Percentiles rank a stretch among this genome's conserved stretches.
Conservation (phyloP, 1,284 basidiomycete genomes). For the Bjerkandera adusta region DNA sequence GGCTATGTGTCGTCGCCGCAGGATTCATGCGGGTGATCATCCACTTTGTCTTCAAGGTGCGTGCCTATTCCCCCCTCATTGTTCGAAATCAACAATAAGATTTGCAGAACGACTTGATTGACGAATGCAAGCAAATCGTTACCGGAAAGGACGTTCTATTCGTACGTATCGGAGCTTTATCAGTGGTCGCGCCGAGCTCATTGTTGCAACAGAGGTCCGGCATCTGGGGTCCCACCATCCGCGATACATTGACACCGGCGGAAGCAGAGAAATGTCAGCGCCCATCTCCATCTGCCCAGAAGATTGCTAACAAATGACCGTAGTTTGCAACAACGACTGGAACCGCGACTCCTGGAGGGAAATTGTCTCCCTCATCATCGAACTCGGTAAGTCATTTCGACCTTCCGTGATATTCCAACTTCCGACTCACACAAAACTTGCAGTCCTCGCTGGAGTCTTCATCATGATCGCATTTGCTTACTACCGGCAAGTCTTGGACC, state of each 20-base stretch:
- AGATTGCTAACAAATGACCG: slow-evolving; percentile 3
- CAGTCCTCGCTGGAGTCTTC: slow-evolving; percentile 58
- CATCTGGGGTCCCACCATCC: slow-evolving; percentile 43
- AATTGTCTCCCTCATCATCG: slow-evolving; percentile 58
- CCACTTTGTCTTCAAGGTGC: slow-evolving; percentile 69
- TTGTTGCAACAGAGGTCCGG: slow-evolving; percentile 28
- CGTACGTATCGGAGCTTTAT: slow-evolving; percentile 17
- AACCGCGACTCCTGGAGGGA: slow-evolving; percentile 57
- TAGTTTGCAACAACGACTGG: slow-evolving; percentile 59
- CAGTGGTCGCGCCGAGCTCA: background rate
- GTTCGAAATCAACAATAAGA: background rate
- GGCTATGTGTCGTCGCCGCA: slow-evolving; percentile 50
- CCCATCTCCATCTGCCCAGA: background rate
- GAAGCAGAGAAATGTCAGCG: slow-evolving; percentile 49
- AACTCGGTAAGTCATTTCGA: slow-evolving; percentile 36
- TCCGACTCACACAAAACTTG: slow-evolving; percentile 13
- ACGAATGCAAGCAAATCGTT: slow-evolving; percentile 39
- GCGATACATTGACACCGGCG: slow-evolving; percentile 30
- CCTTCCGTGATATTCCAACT: slow-evolving; percentile 1
- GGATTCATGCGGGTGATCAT: slow-evolving; percentile 56
- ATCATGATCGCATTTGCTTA: slow-evolving; percentile 60
- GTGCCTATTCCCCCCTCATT: slow-evolving; percentile 5
- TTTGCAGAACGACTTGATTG: slow-evolving; percentile 49
- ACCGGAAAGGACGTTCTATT: slow-evolving; percentile 33
- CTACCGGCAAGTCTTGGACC: slow-evolving; percentile 71